Conservation (phyloP, 805 yeast species). For the Nakazawaea holstii region DNA sequence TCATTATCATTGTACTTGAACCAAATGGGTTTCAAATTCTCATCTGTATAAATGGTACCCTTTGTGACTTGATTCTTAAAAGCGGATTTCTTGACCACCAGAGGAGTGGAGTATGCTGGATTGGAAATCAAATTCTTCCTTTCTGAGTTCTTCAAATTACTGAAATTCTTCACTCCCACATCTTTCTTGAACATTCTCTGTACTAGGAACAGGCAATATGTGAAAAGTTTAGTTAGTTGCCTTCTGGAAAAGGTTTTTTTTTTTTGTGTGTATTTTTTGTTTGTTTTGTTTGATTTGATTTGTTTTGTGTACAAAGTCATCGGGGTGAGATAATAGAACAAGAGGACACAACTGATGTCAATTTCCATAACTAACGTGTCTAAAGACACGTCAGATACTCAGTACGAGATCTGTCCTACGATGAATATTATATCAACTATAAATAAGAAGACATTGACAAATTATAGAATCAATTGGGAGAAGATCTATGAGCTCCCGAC, state of each 20-base stretch:
- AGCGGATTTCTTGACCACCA: conserved; percentile 55
- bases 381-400: neutral
- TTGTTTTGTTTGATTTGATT: no score
- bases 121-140: conserved; percentile 47
- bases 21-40: conserved; percentile 66
- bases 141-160: conserved; percentile 81
- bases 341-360: neutral
- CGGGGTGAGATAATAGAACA: no score
- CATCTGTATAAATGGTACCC: conserved; percentile 65
- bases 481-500: conserved; percentile 22
- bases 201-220: neutral
- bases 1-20: conserved; percentile 50
- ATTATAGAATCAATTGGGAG: conserved; percentile 26
- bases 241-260: conserved; percentile 3
- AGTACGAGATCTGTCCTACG: conserved; percentile 22
- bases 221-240: no score
- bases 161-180: conserved; percentile 60
- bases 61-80: conserved; percentile 47
- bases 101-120: conserved; percentile 42
- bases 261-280: neutral
- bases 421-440: conserved; percentile 28
- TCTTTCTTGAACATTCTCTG: conserved; percentile 47
- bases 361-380: neutral
- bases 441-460: conserved; percentile 22
- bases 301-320: no score